Evolutionary conservation across 129 eudicot species (phyloP), one percentile per base, ranked within the genome.

Genomic region (Calendula officinalis): DNA sequence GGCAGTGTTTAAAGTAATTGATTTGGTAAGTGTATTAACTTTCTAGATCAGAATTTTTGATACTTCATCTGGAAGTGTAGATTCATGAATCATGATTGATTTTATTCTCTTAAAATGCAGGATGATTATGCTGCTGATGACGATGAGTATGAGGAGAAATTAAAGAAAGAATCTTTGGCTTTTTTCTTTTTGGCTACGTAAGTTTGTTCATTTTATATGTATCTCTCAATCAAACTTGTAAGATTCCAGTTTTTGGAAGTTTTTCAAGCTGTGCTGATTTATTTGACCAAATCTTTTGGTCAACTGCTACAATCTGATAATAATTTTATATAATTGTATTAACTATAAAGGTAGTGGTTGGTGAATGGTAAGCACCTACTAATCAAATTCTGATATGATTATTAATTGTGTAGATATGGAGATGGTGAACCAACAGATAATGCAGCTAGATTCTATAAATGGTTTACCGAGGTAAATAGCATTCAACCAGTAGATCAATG

Each of bases 391-490:
- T 36, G 56, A 27, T 64, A 13, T 67, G 54, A 39, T 50, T 13
- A 55, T 65, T 71, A 17, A n/a, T 71, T 59, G 34, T 77, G 80
- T 70, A 92, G 99, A 50, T 92, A 92, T 76, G 99, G 99, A 78
- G 99, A 92, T 75, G 99, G 99, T 61, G 99, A 92, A 82, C 99
- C 99, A 64, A 92, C 99, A 0, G 99, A 92, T 75, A 92, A 92
- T 69, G 99, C 99, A 0, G 99, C 99, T 3, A 85, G 96, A 74
- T 92, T 92, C 70, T 88, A 88, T 72, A 92, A 92, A 70, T 92
- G 96, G 99, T 92, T 92, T 72, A 45, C 74, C 1, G 99, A 92
- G 99, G 98, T 88, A 77, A 64, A 62, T 54, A 45, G 53, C 6
- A 17, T 45, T 33, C 37, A 15, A 27, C 6, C n/a, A 22, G 35